Base-by-base conservation (phyloP, 176 grass and related monocot genomes). In the Tuctoria greenei region DNA sequence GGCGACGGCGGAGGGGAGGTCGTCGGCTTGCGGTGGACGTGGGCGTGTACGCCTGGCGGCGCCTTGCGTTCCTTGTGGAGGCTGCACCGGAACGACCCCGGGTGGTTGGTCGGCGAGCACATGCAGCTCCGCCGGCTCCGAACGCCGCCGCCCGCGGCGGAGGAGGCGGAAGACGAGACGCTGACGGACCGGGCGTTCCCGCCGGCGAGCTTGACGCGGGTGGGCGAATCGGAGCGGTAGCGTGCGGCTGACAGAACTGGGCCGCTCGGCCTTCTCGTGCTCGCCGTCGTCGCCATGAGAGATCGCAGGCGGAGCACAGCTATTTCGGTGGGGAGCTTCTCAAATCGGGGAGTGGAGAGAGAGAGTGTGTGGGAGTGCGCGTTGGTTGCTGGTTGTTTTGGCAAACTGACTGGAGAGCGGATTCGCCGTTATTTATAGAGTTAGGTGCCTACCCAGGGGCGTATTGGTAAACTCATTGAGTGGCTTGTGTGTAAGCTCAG, bases 51-150 rank as follows among this genome's bases (percentile, higher is more conserved):
- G n/a, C n/a, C n/a, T n/a, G n/a, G n/a, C 0, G 52, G 13, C 8
- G 49, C 36, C 13, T 61, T 79, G 76, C 68, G 62, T 3, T 85
- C 86, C 61, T 86, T 93, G 81, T 93, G 90, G 35, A 71, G 80
- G 77, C 86, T 87, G 63, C 90, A 93, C 2, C 90, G 86, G 77
- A 93, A 93, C 2, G 90, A 93, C 1, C 90, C 90, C 0, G 86
- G 90, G 57, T 93, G 90, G 16, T 61, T 89, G 13, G 90, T 93
- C 67, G 90, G 90, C 0, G 90, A 86, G 83, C 90, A 93, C 73
- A 87, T 84, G 80, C 90, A 93, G 12, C 72, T 79, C 23, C 69
- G 44, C 9, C 88, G 61, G 51, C 10, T 62, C 37, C 57, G 50
- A 0, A 57, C 8, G 57, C 1, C 4, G 8, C 43, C 47, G 47